A percentile compares a stretch with the other conserved stretches of the same genome.
Evolutionary conservation across 1,284 basidiomycete species (phyloP).

Genomic region (Trichosporon coremiiforme): DNA sequence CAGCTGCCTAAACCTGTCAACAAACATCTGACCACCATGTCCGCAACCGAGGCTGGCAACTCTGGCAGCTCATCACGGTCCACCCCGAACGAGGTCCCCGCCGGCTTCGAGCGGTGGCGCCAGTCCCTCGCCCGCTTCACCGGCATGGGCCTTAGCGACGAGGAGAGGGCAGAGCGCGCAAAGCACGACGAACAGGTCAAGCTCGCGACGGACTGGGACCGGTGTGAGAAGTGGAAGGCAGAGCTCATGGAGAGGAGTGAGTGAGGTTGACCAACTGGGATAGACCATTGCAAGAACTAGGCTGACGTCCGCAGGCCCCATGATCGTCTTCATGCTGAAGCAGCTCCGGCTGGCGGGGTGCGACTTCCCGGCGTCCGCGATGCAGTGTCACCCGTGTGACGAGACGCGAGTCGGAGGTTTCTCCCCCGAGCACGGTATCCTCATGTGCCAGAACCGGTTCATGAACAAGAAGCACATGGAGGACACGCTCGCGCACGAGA

Average conservation of each 20-base stretch:
- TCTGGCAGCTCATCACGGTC: slow-evolving; percentile 12
- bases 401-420: slow-evolving; percentile 77
- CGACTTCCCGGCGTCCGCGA: slow-evolving; percentile 66
- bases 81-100: slow-evolving; percentile 10
- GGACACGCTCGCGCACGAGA: slow-evolving; percentile 88
- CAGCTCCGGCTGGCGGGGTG: slow-evolving; percentile 72
- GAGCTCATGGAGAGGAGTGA: slow-evolving; percentile 57
- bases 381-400: slow-evolving; percentile 82
- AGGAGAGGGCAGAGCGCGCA: slow-evolving; percentile 40
- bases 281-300: too few relatives aligned
- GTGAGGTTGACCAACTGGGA: slow-evolving; percentile 23
- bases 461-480: slow-evolving; percentile 85
- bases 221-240: slow-evolving; percentile 59
- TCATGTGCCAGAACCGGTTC: slow-evolving; percentile 81
- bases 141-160: slow-evolving; percentile 53
- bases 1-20: background rate
- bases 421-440: slow-evolving; percentile 71
- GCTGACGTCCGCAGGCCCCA: slow-evolving; percentile 64
- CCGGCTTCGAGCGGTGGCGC: slow-evolving; percentile 56
- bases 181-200: slow-evolving; percentile 28
- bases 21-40: background rate
- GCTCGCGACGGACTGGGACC: slow-evolving; percentile 56
- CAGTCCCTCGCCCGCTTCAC: slow-evolving; percentile 52
- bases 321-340: slow-evolving; percentile 83
- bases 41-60: slow-evolving; percentile 6